phyloP scores from a whole-genome alignment of 2,329 filamentous ascomycete genomes.

The Botrytis porri region DNA sequence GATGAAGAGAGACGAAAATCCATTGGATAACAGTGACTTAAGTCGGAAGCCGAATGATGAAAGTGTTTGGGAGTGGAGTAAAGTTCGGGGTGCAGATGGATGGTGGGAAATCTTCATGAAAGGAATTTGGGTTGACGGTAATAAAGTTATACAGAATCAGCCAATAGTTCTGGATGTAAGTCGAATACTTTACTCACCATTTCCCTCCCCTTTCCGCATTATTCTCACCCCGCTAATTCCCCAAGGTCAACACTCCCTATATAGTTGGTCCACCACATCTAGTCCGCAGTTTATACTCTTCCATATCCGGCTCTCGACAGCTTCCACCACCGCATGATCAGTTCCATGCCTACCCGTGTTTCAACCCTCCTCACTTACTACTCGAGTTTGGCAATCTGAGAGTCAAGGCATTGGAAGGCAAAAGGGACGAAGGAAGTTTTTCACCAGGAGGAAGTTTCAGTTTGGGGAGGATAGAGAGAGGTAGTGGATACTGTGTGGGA shows the following conservation, averaged over 20 bases:
- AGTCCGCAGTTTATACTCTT: conserved; percentile 27
- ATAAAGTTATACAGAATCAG: conserved; percentile 26
- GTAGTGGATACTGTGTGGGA: conserved; percentile 30
- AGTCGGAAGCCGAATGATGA: neutral
- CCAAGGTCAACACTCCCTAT: conserved; percentile 30
- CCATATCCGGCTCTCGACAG: conserved; percentile 25
- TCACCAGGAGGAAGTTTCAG: conserved; percentile 28
- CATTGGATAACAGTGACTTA: neutral
- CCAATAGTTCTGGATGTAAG: conserved; percentile 28
- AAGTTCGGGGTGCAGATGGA: conserved; percentile 30
- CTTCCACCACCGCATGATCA: conserved; percentile 27
- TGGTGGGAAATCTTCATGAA: conserved; percentile 31
- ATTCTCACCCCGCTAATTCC: neutral
- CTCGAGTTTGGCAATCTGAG: conserved; percentile 28
- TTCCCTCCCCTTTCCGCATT: neutral
- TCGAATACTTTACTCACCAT: neutral
- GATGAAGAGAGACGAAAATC: conserved; percentile 18
- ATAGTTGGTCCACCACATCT: conserved; percentile 28
- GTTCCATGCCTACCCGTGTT: conserved; percentile 30
- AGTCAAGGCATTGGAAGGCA: conserved; percentile 25
- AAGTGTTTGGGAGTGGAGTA: conserved; percentile 28
- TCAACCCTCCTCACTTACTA: conserved; percentile 27
- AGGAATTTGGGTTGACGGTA: conserved; percentile 27
- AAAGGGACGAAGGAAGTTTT: conserved; percentile 21
- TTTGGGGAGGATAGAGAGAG: conserved; percentile 25